These are phyloP conservation scores for Diversispora eburnea DNA, from an alignment of 192 early-diverging fungal genomes.

Conservation along the genomic window DNA sequence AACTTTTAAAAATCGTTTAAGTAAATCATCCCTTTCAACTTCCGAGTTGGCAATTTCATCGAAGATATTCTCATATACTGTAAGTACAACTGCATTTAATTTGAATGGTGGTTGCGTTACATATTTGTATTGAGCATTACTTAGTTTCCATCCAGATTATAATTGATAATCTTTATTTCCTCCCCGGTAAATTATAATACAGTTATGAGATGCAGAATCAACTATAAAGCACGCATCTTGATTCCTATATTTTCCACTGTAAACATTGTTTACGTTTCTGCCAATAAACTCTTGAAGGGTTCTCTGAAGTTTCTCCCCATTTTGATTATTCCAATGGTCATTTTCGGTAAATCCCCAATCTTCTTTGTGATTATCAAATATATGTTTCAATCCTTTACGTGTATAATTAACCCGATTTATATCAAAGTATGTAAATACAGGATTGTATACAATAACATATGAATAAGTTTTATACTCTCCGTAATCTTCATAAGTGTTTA, in stretches of 20 bases:
- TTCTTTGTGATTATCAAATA: constrained; percentile 1
- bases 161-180: constrained; percentile 9
- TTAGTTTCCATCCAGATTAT: constrained; percentile 14
- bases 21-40: constrained; percentile 9
- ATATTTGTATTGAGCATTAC: not conserved
- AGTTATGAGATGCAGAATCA: not conserved
- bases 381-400: not conserved
- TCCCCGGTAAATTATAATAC: constrained; percentile 9
- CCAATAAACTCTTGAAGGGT: not conserved
- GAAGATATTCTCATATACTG: not conserved
- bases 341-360: constrained; percentile 20
- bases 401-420: constrained; percentile 13
- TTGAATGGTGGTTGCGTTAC: not conserved
- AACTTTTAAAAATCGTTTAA: constrained; percentile 7
- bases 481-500: constrained; percentile 16
- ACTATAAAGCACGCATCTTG: constrained; percentile 5
- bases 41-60: not conserved
- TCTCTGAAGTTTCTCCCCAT: not conserved
- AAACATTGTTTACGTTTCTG: constrained; percentile 11
- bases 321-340: not conserved
- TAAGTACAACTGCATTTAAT: not conserved
- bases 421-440: constrained; percentile 8
- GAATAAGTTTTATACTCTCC: constrained; percentile 16
- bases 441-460: not conserved
- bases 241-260: not conserved